Percentiles rank a stretch among this genome's conserved stretches.
Conservation (phyloP, 768 basidiomycete genomes). For the Tulasnella sp. region DNA sequence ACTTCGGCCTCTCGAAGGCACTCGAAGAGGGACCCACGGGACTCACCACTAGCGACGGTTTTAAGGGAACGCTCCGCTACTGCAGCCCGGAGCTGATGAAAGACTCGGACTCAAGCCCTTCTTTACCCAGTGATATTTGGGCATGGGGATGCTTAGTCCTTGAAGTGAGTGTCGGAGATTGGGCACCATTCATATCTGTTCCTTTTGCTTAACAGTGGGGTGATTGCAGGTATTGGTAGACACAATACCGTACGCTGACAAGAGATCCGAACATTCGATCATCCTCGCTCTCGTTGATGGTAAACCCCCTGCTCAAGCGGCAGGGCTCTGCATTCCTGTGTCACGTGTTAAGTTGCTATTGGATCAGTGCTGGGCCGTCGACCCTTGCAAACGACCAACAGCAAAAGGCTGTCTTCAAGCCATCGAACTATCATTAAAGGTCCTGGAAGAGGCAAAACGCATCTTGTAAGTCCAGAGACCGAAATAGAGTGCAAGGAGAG, state of each 20-base stretch:
- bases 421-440: too few species aligned
- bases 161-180: neutral
- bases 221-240: neutral
- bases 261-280: neutral
- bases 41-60: neutral
- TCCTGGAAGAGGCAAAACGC: too few species aligned
- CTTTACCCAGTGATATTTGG: constrained; percentile 3
- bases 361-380: neutral
- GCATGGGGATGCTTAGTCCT: constrained; percentile 2
- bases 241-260: neutral
- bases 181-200: neutral
- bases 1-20: constrained; percentile 7
- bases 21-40: neutral
- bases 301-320: neutral
- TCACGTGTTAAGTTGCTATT: neutral
- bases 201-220: neutral
- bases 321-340: neutral
- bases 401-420: neutral
- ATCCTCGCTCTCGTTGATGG: neutral
- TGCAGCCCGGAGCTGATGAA: neutral
- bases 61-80: constrained; percentile 13
- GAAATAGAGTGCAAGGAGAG: too few species aligned
- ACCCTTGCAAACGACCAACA: neutral
- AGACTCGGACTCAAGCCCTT: neutral
- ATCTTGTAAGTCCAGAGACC: too few species aligned